A percentile compares a stretch with the other conserved stretches of the same genome.
Conservation (phyloP, 257 asterid genomes). For the Nicotiana noctiflora region DNA sequence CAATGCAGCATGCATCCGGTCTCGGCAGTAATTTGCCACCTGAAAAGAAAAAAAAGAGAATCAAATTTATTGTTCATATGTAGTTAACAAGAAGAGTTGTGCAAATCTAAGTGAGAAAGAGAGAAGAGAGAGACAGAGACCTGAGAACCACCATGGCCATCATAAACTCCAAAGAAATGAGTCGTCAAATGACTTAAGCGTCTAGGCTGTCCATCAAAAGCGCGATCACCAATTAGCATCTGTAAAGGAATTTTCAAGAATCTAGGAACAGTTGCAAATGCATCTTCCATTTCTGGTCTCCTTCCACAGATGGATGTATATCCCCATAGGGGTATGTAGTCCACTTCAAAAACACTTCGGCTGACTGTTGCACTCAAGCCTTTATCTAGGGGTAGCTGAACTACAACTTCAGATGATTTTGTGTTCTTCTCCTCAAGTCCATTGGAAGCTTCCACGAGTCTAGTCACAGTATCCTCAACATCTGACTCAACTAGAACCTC, state of each 20-base stretch:
- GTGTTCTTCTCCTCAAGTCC: constrained; percentile 26
- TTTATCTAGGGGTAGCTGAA: constrained; percentile 30
- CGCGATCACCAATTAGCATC: constrained; percentile 55
- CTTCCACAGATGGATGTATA: constrained; percentile 68
- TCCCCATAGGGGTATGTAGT: constrained; percentile 89
- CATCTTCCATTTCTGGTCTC: constrained; percentile 97
- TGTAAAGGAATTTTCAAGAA: constrained; percentile 55
- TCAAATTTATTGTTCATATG: background rate
- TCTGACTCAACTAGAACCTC: constrained; percentile 18
- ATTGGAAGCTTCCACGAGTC: constrained; percentile 24
- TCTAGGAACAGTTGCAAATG: constrained; percentile 60
- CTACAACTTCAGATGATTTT: constrained; percentile 21
- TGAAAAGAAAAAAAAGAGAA: constrained; percentile 20
- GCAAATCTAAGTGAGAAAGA: background rate
- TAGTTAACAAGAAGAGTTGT: background rate
- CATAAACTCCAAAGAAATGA: constrained; percentile 95
- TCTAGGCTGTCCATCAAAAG: constrained; percentile 36
- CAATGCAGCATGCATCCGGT: constrained; percentile 63
- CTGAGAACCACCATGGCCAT: constrained; percentile 99
- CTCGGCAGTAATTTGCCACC: constrained; percentile 91
- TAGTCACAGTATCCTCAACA: constrained; percentile 18
- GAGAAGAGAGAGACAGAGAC: constrained; percentile 23
- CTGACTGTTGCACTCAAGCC: constrained; percentile 22
- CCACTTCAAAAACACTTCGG: constrained; percentile 82
- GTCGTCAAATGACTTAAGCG: constrained; percentile 63